Conservation (phyloP, 139 green algal genomes). For the Ettlia oleoabundans region DNA sequence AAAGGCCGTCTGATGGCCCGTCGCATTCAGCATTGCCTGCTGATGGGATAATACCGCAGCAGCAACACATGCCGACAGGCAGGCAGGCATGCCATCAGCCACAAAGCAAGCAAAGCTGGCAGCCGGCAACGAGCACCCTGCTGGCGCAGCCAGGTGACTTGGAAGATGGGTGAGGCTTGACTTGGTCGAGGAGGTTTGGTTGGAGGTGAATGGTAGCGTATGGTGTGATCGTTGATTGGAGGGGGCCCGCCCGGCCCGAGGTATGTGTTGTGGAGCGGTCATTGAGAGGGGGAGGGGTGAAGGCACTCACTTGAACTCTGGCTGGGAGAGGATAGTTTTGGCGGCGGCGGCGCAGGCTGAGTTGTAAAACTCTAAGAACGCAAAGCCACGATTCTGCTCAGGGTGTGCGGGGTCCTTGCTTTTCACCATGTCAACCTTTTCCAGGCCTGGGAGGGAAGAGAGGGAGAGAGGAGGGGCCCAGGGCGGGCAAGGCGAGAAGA, state of each 20-base stretch:
- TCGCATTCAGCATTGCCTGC: too few relatives aligned
- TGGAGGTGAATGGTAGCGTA: too few relatives aligned
- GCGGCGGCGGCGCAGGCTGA: constrained; percentile 76
- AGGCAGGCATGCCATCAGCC: too few relatives aligned
- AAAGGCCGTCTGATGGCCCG: too few relatives aligned
- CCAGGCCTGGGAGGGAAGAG: constrained; percentile 49
- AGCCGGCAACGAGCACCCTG: background rate
- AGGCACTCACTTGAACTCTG: constrained; percentile 64
- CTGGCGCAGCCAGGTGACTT: background rate
- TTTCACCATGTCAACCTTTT: constrained; percentile 69
- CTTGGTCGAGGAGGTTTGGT: too few relatives aligned
- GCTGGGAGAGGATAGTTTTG: constrained; percentile 58
- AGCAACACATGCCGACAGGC: too few relatives aligned
- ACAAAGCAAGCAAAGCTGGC: too few relatives aligned
- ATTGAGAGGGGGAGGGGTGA: background rate
- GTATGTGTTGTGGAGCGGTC: too few relatives aligned
- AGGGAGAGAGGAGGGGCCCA: background rate
- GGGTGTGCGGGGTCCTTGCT: constrained; percentile 60
- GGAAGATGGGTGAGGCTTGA: background rate
- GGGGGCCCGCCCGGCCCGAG: too few relatives aligned
- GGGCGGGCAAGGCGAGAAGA: background rate
- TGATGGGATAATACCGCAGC: too few relatives aligned
- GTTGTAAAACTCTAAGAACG: constrained; percentile 94
- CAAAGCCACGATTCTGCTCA: constrained; percentile 84
- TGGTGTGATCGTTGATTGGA: too few relatives aligned